These are phyloP conservation scores for Podospora tetraspora DNA, from an alignment of 495 filamentous ascomycete genomes.

Conservation along the genomic window DNA sequence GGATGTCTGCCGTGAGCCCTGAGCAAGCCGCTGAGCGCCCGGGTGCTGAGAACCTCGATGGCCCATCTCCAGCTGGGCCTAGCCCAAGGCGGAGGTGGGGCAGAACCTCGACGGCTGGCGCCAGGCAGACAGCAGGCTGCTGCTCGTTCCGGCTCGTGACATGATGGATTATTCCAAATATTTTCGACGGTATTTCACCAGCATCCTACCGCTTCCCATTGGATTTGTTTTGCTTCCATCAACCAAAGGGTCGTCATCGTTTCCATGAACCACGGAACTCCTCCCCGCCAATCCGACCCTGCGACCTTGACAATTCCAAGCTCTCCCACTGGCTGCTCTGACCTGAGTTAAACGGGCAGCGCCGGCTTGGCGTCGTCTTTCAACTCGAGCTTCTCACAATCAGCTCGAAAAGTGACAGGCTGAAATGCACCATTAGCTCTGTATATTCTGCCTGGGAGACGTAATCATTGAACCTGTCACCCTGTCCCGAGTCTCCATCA, in stretches of 20 bases:
- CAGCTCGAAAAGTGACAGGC: neutral
- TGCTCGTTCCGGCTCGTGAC: neutral
- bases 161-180: neutral
- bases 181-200: neutral
- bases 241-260: neutral
- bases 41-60: conserved; percentile 18
- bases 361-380: neutral
- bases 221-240: neutral
- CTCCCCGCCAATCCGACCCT: neutral
- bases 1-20: neutral
- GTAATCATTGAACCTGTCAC: neutral
- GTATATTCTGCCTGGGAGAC: neutral
- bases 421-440: neutral
- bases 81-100: neutral
- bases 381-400: neutral
- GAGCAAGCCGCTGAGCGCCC: neutral
- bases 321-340: conserved; percentile 1
- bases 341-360: neutral
- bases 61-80: neutral
- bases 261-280: neutral
- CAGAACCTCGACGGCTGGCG: neutral
- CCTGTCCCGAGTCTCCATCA: neutral
- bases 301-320: neutral
- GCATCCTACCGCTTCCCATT: too few species aligned
- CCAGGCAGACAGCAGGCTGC: neutral